These are phyloP conservation scores for Cairneyella variabilis DNA, from an alignment of 495 filamentous ascomycete species.

Conservation along the genomic window DNA sequence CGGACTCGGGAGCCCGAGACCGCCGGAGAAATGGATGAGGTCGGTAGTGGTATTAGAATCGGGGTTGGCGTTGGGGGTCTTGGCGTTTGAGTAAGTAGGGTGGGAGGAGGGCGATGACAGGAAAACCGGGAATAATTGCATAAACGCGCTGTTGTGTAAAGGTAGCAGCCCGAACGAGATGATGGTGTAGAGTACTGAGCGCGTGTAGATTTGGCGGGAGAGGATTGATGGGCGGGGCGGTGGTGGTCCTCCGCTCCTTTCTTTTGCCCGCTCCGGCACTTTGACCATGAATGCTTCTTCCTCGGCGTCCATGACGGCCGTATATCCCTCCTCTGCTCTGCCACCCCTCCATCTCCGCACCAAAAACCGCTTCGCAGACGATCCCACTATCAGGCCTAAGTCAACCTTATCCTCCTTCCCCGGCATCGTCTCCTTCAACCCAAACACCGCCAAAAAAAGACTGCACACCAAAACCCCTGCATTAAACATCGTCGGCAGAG, in stretches of 20 bases:
- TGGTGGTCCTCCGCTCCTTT: not conserved
- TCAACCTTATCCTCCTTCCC: conserved; percentile 29
- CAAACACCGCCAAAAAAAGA: conserved; percentile 53
- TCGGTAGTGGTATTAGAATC: not conserved
- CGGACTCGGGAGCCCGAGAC: conserved; percentile 63
- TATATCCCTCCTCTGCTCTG: conserved; percentile 21
- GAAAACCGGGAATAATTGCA: conserved; percentile 68
- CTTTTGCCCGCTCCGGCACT: not conserved
- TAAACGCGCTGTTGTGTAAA: conserved; percentile 74
- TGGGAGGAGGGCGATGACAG: conserved; percentile 60
- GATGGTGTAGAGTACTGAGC: conserved; percentile 57
- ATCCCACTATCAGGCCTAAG: conserved; percentile 22
- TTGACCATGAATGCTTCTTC: not conserved
- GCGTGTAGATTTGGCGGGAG: conserved; percentile 59
- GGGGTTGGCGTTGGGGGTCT: not conserved
- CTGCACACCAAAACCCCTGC: conserved; percentile 58
- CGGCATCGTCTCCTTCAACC: conserved; percentile 59
- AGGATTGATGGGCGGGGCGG: conserved; percentile 34
- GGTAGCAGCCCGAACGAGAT: conserved; percentile 62
- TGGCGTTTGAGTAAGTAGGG: conserved; percentile 22
- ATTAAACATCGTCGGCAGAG: conserved; percentile 70
- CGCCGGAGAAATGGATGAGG: conserved; percentile 65
- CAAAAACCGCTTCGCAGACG: conserved; percentile 8
- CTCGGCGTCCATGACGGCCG: conserved; percentile 12
- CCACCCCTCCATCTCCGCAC: conserved; percentile 17